Evolutionary conservation across 2,329 filamentous ascomycete genomes (phyloP).

Genomic region (Harringtonia aguacate): DNA sequence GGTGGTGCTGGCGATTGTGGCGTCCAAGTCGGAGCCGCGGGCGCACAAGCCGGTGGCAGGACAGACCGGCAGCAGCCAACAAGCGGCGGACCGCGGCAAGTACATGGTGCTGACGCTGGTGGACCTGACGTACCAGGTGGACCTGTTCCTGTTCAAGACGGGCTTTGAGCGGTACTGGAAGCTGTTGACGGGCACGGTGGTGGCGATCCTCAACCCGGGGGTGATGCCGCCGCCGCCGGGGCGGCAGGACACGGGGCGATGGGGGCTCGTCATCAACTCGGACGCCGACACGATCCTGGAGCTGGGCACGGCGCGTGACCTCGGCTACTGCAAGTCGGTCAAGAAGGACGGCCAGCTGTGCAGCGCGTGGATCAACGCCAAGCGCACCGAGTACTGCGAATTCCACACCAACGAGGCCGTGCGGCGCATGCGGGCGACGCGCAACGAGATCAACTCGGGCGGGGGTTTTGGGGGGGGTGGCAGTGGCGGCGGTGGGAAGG

Average conservation of each 20-base stretch:
- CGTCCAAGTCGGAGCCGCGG: slow-evolving; percentile 76
- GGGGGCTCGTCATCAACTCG: slow-evolving; percentile 75
- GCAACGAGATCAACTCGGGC: slow-evolving; percentile 71
- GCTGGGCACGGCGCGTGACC: slow-evolving; percentile 71
- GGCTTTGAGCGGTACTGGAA: slow-evolving; percentile 94
- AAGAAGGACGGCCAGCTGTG: slow-evolving; percentile 79
- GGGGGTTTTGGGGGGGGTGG: slow-evolving; percentile 42
- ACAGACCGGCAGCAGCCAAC: not conserved
- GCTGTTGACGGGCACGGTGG: slow-evolving; percentile 76
- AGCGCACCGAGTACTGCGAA: slow-evolving; percentile 84
- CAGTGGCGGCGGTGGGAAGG: slow-evolving; percentile 28
- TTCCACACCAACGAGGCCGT: slow-evolving; percentile 82
- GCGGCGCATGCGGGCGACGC: slow-evolving; percentile 50
- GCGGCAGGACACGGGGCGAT: slow-evolving; percentile 67
- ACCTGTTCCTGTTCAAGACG: slow-evolving; percentile 83
- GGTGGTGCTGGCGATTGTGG: slow-evolving; percentile 80
- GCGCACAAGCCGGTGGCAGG: slow-evolving; percentile 37
- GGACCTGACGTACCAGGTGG: slow-evolving; percentile 82
- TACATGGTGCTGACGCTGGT: slow-evolving; percentile 89
- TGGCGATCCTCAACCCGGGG: slow-evolving; percentile 84
- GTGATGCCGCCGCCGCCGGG: slow-evolving; percentile 79
- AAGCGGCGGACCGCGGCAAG: slow-evolving; percentile 47
- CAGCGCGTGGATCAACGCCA: slow-evolving; percentile 74
- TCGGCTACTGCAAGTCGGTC: slow-evolving; percentile 78
- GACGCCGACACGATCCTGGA: slow-evolving; percentile 86